A percentile compares a stretch with the other conserved stretches of the same genome.
These are phyloP conservation scores for Fomitopsis pinicola DNA, from an alignment of 1,284 basidiomycete genomes.

Conservation along the genomic window DNA sequence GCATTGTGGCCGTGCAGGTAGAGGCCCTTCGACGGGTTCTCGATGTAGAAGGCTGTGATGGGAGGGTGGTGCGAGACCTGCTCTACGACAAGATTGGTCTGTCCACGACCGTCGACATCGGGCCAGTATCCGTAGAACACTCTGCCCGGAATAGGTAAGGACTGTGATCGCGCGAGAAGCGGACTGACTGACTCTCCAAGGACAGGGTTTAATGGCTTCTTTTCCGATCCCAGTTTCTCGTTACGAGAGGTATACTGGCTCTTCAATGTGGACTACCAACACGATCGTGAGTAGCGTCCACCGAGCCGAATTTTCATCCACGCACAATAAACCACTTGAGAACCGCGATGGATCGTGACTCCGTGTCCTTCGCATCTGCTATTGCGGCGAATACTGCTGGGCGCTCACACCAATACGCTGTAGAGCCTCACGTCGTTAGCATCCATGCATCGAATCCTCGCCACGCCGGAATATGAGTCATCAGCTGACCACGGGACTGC, in stretches of 20 bases:
- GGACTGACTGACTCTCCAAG: conserved; percentile 77
- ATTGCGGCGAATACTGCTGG: conserved; percentile 83
- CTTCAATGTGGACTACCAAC: conserved; percentile 61
- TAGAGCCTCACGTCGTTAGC: neutral
- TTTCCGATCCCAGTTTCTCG: conserved; percentile 93
- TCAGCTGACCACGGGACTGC: too few species aligned
- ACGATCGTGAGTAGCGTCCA: too few species aligned
- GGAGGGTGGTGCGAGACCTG: conserved; percentile 97
- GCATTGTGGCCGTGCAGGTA: conserved; percentile 87
- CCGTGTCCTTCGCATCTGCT: conserved; percentile 66
- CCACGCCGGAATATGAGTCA: neutral
- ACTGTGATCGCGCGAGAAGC: neutral
- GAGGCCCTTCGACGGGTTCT: conserved; percentile 81
- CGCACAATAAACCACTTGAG: conserved; percentile 88
- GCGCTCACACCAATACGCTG: conserved; percentile 91
- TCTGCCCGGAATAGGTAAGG: conserved; percentile 31
- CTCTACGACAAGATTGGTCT: conserved; percentile 87
- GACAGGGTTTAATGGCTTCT: conserved; percentile 96
- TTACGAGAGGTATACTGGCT: conserved; percentile 94
- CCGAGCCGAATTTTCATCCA: conserved; percentile 6
- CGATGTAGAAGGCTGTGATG: conserved; percentile 82
- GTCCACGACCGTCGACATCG: conserved; percentile 72
- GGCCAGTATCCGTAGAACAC: conserved; percentile 95
- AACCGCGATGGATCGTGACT: conserved; percentile 73
- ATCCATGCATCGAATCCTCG: neutral